Conservation (phyloP, 805 yeast species). For the Sugiyamaella marilandica region DNA sequence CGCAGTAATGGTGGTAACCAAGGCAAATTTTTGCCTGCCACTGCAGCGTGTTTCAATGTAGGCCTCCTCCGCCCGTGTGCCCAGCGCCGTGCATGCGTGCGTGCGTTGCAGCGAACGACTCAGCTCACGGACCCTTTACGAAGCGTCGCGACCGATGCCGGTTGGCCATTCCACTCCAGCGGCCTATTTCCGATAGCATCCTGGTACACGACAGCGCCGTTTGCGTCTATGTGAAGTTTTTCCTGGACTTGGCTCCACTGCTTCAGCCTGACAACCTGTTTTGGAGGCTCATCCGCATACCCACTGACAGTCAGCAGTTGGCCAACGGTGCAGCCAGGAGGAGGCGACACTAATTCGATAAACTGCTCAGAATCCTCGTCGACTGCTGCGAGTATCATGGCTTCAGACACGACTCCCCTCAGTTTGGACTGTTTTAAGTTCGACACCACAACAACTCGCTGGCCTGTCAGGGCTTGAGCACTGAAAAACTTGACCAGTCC, state of each 20-base stretch:
- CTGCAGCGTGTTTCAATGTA: background rate
- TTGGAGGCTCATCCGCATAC: background rate
- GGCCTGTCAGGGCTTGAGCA: conserved; percentile 35
- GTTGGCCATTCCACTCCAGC: conserved; percentile 1
- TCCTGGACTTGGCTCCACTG: conserved; percentile 15
- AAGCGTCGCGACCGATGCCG: conserved; percentile 4
- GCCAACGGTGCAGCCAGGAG: conserved; percentile 38
- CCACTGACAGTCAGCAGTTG: conserved; percentile 37
- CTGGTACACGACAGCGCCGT: conserved; percentile 10
- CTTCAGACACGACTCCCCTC: conserved; percentile 58
- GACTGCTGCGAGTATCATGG: conserved; percentile 63
- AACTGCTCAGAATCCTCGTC: conserved; percentile 10
- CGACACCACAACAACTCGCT: conserved; percentile 48
- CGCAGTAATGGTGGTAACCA: no score
- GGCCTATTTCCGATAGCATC: conserved; percentile 1
- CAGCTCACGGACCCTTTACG: conserved; percentile 1
- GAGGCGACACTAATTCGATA: conserved; percentile 49
- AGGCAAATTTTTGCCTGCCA: no score
- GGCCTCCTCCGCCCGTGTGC: background rate
- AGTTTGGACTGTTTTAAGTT: conserved; percentile 59
- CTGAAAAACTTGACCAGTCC: conserved; percentile 50
- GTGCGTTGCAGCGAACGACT: no score
- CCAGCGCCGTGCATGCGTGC: background rate
- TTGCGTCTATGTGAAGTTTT: conserved; percentile 5
- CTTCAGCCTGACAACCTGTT: conserved; percentile 24